These are phyloP conservation scores for Suillus subalutaceus DNA, from an alignment of 768 basidiomycete genomes.

Conservation along the genomic window DNA sequence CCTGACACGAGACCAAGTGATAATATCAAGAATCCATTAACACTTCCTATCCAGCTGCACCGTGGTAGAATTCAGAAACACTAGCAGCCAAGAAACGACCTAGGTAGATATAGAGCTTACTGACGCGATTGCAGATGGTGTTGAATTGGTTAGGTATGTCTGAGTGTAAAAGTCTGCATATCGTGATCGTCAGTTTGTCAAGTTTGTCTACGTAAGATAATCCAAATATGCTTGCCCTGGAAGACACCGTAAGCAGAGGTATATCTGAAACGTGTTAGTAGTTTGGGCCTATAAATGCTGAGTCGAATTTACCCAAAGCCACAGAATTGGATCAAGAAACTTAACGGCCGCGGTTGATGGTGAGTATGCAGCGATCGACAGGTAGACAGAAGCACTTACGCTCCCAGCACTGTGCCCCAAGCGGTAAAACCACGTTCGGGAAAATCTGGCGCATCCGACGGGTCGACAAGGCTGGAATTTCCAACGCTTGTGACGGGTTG, in stretches of 20 bases:
- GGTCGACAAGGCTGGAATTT: not conserved
- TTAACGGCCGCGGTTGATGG: conserved; percentile 14
- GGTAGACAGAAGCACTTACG: conserved; percentile 18
- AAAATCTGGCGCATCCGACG: not conserved
- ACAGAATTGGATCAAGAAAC: conserved; percentile 42
- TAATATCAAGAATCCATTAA: conserved; percentile 47
- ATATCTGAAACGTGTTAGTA: conserved; percentile 27
- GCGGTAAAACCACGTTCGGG: conserved; percentile 31
- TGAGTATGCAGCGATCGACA: not conserved
- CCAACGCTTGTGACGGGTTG: no score
- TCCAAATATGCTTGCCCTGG: conserved; percentile 31
- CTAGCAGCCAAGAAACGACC: not conserved
- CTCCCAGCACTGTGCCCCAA: conserved; percentile 29
- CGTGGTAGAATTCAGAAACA: conserved; percentile 4
- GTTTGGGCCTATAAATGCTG: not conserved
- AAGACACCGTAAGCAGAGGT: conserved; percentile 43
- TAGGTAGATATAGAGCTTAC: conserved; percentile 11
- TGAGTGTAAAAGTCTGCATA: conserved; percentile 41
- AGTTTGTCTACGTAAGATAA: not conserved
- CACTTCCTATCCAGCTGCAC: conserved; percentile 50
- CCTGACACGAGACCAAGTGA: conserved; percentile 51
- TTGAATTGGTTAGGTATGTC: conserved; percentile 36
- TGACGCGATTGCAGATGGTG: conserved; percentile 41
- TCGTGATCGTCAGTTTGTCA: not conserved
- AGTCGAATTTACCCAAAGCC: conserved; percentile 35